Percentiles rank a stretch among this genome's conserved stretches.
Evolutionary conservation across 2,329 filamentous ascomycete genomes (phyloP).

Genomic region (Hypoxylon sp.): DNA sequence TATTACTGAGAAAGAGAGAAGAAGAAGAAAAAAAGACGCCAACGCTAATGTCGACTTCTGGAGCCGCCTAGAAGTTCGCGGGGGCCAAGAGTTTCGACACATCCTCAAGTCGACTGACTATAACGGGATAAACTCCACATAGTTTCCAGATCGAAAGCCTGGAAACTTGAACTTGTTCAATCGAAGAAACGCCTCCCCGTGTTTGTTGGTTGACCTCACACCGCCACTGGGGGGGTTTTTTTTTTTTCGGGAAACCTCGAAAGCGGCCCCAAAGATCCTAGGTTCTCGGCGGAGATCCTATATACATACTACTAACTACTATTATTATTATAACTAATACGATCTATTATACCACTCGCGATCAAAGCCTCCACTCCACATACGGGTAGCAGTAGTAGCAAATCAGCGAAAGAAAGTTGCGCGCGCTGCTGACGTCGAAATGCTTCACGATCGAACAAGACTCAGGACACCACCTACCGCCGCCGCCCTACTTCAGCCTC

Average conservation of each 20-base stretch:
- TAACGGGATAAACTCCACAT: slow-evolving; percentile 46
- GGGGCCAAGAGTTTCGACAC: slow-evolving; percentile 34
- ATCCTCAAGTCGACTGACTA: slow-evolving; percentile 22
- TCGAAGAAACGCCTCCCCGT: slow-evolving; percentile 26
- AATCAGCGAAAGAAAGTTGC: slow-evolving; percentile 30
- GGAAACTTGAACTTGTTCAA: slow-evolving; percentile 31
- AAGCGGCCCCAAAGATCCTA: no score
- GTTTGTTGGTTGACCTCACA: slow-evolving; percentile 45
- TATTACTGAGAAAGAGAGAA: no score
- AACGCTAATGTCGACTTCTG: slow-evolving; percentile 36
- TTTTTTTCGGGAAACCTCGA: slow-evolving; percentile 29
- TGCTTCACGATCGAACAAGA: slow-evolving; percentile 45
- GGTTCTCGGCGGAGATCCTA: slow-evolving; percentile 40
- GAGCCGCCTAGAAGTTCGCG: slow-evolving; percentile 30
- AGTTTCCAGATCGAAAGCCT: slow-evolving; percentile 34
- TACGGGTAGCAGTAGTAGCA: slow-evolving; percentile 13
- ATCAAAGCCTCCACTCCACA: no score
- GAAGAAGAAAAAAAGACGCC: slow-evolving; percentile 10
- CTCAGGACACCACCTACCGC: slow-evolving; percentile 38
- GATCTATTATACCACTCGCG: no score
- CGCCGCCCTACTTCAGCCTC: slow-evolving; percentile 36
- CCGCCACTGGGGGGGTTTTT: slow-evolving; percentile 41
- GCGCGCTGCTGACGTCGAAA: slow-evolving; percentile 46
- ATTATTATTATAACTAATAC: slow-evolving; percentile 23
- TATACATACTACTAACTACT: slow-evolving; percentile 41